Evolutionary conservation across 1,284 basidiomycete genomes (phyloP).

Genomic region (Cutaneotrichosporon curvatum): DNA sequence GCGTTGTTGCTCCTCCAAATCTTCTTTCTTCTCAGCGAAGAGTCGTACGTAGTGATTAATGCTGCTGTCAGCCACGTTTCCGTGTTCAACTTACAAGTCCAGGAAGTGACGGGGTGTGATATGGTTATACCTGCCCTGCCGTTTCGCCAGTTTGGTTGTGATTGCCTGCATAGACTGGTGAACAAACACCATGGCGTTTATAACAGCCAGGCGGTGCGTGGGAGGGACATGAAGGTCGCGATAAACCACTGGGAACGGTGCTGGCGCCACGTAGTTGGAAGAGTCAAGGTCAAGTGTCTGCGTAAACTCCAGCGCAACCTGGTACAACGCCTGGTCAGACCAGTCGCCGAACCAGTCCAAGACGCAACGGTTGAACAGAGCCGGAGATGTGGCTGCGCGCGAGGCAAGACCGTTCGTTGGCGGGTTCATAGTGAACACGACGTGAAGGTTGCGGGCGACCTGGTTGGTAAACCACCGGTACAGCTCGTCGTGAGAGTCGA

Average conservation of each 20-base stretch:
- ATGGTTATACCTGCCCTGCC: conserved; percentile 90
- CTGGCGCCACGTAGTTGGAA: conserved; percentile 66
- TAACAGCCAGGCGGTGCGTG: conserved; percentile 63
- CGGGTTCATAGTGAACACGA: conserved; percentile 99
- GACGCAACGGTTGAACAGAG: conserved; percentile 95
- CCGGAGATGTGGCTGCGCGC: conserved; percentile 92
- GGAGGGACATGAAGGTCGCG: conserved; percentile 74
- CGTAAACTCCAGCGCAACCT: conserved; percentile 93
- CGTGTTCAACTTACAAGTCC: conserved; percentile 72
- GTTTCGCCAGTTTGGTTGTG: conserved; percentile 78
- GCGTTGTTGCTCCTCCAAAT: conserved; percentile 96
- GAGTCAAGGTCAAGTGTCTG: conserved; percentile 82
- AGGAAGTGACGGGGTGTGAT: conserved; percentile 98
- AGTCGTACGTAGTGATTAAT: conserved; percentile 97
- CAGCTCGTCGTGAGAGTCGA: conserved; percentile 94
- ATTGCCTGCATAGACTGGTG: conserved; percentile 85
- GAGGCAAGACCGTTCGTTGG: conserved; percentile 91
- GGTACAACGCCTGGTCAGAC: conserved; percentile 95
- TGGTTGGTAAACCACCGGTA: conserved; percentile 97
- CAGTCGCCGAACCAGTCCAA: conserved; percentile 98
- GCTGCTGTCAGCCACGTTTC: conserved; percentile 46
- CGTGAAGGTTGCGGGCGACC: conserved; percentile 91
- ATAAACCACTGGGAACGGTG: conserved; percentile 80
- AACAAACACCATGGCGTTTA: conserved; percentile 89
- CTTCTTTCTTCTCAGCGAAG: conserved; percentile 95